Evolutionary conservation across 495 filamentous ascomycete species (phyloP).

Genomic region (Aspergillus egyptiacus): DNA sequence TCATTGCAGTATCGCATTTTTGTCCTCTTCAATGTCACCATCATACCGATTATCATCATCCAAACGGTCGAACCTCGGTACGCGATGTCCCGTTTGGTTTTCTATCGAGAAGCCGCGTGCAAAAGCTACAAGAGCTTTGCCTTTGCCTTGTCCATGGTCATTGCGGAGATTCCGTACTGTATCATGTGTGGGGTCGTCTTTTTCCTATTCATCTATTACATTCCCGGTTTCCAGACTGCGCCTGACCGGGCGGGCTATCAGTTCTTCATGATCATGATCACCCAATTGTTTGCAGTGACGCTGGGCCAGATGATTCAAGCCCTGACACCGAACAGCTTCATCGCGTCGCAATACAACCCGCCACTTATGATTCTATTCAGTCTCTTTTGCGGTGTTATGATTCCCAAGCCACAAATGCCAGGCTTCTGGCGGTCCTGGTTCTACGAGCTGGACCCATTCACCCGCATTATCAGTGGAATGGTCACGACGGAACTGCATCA

Average conservation of each 20-base stretch:
- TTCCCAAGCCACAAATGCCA: conserved; percentile 42
- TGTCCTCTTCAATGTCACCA: conserved; percentile 75
- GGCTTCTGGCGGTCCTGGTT: conserved; percentile 68
- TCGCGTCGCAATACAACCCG: conserved; percentile 50
- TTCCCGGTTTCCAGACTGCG: conserved; percentile 48
- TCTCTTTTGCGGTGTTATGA: conserved; percentile 48
- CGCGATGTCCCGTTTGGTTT: conserved; percentile 65
- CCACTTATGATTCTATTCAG: conserved; percentile 53
- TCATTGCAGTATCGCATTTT: conserved; percentile 76
- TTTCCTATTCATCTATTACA: conserved; percentile 71
- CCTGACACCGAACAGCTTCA: conserved; percentile 52
- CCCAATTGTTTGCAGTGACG: conserved; percentile 53
- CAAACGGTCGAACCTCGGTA: conserved; percentile 75
- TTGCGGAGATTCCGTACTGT: conserved; percentile 72
- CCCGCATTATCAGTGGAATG: conserved; percentile 74
- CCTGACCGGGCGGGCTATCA: conserved; percentile 48
- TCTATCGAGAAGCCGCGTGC: conserved; percentile 70
- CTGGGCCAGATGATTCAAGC: conserved; percentile 59
- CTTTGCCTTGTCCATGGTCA: conserved; percentile 62
- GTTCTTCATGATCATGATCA: conserved; percentile 51
- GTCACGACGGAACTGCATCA: conserved; percentile 56
- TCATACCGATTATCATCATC: conserved; percentile 69
- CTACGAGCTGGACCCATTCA: conserved; percentile 66
- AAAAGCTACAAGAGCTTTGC: conserved; percentile 74
- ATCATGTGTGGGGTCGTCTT: conserved; percentile 67